Percentiles rank a stretch among this genome's conserved stretches.
These are phyloP conservation scores for Podospora sp. DNA, from an alignment of 495 filamentous ascomycete species.

Conservation along the genomic window DNA sequence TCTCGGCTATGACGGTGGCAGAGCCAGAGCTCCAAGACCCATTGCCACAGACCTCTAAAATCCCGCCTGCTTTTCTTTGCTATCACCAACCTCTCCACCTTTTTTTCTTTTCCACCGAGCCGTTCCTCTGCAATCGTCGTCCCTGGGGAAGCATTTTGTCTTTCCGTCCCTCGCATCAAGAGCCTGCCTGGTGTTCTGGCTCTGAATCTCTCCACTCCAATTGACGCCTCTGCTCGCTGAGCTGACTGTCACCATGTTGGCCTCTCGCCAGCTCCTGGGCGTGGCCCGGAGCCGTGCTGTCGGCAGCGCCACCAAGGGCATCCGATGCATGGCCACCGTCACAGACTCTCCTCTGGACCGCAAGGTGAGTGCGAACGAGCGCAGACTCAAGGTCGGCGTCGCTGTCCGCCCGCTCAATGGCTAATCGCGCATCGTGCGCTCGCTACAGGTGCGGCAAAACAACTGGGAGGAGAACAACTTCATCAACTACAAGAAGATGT, in stretches of 20 bases:
- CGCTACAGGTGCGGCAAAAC: constrained; percentile 54
- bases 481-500: constrained; percentile 88
- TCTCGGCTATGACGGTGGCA: constrained; percentile 43
- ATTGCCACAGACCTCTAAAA: constrained; percentile 39
- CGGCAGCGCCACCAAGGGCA: constrained; percentile 46
- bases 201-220: constrained; percentile 39
- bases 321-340: constrained; percentile 59
- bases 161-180: constrained; percentile 18
- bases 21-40: constrained; percentile 31
- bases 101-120: constrained; percentile 29
- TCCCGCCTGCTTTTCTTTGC: constrained; percentile 34
- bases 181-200: constrained; percentile 28
- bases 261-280: constrained; percentile 57
- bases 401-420: constrained; percentile 14
- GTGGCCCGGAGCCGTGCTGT: constrained; percentile 53
- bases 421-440: constrained; percentile 27
- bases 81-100: constrained; percentile 38
- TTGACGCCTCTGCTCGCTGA: constrained; percentile 32
- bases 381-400: background rate
- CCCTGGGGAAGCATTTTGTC: constrained; percentile 23
- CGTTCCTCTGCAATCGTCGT: constrained; percentile 20
- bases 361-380: constrained; percentile 43
- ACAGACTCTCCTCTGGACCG: constrained; percentile 55
- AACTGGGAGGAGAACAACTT: constrained; percentile 60
- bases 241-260: constrained; percentile 54